These are phyloP conservation scores for Camellia sinensis DNA, from an alignment of 148 eudicot genomes.

Conservation along the genomic window DNA sequence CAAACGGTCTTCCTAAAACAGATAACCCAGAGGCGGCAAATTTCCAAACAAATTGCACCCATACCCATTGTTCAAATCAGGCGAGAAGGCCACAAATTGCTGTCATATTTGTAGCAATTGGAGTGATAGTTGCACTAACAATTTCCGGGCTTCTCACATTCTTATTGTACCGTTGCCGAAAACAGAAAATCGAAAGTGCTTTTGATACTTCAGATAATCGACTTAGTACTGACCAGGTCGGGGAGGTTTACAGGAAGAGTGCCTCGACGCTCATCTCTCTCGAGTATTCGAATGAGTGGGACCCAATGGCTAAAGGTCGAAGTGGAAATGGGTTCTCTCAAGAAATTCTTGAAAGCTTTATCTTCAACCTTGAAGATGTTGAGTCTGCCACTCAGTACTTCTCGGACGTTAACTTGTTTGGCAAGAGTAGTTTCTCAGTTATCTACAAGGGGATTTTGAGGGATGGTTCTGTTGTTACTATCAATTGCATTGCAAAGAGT, in stretches of 20 bases:
- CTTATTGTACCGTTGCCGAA: slow-evolving; percentile 61
- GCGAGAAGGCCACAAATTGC: slow-evolving; percentile 37
- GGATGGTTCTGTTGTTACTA: slow-evolving; percentile 75
- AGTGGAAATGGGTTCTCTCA: slow-evolving; percentile 37
- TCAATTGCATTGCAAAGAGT: slow-evolving; percentile 73
- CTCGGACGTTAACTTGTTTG: slow-evolving; percentile 71
- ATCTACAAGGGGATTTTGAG: slow-evolving; percentile 68
- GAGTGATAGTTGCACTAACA: slow-evolving; percentile 27
- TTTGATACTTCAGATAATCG: slow-evolving; percentile 49
- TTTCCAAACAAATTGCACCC: slow-evolving; percentile 40
- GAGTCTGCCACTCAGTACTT: slow-evolving; percentile 83
- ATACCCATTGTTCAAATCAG: slow-evolving; percentile 28
- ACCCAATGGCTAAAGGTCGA: slow-evolving; percentile 63
- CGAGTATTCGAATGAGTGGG: slow-evolving; percentile 86
- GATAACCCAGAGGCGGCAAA: slow-evolving; percentile 70
- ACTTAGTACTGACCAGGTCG: slow-evolving; percentile 65
- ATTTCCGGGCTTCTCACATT: slow-evolving; percentile 53
- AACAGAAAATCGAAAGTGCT: slow-evolving; percentile 71
- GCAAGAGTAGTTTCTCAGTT: slow-evolving; percentile 75
- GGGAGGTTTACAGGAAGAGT: slow-evolving; percentile 54
- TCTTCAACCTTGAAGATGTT: slow-evolving; percentile 75
- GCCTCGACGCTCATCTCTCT: slow-evolving; percentile 77
- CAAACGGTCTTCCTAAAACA: slow-evolving; percentile 42
- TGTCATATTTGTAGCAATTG: slow-evolving; percentile 41
- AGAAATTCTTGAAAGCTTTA: slow-evolving; percentile 65